These are phyloP conservation scores for Neonectria magnoliae DNA, from an alignment of 2,329 filamentous ascomycete genomes.

Conservation along the genomic window DNA sequence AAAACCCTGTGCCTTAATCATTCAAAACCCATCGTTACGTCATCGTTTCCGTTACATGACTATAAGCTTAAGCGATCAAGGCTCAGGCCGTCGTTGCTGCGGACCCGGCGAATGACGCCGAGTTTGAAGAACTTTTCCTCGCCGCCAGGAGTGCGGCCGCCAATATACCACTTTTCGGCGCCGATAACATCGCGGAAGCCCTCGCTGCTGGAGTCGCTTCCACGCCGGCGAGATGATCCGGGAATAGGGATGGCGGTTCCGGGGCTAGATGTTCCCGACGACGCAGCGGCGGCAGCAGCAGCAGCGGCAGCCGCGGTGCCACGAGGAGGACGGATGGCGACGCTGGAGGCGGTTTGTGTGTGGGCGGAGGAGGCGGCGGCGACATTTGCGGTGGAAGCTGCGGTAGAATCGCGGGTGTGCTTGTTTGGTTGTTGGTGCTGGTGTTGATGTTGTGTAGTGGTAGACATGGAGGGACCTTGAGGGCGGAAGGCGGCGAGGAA, in stretches of 20 bases:
- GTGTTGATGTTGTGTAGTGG: conserved; percentile 42
- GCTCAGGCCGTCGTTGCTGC: conserved; percentile 79
- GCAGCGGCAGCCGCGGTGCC: conserved; percentile 28
- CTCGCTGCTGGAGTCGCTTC: conserved; percentile 79
- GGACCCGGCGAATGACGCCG: conserved; percentile 76
- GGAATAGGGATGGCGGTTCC: conserved; percentile 54
- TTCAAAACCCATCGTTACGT: conserved; percentile 3
- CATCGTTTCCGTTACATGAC: conserved; percentile 38
- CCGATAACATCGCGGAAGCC: conserved; percentile 79
- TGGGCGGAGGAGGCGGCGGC: conserved; percentile 36
- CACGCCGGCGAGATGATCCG: conserved; percentile 61
- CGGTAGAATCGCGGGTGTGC: conserved; percentile 45
- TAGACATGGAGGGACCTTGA: conserved; percentile 51
- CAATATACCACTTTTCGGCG: conserved; percentile 84
- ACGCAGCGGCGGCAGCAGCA: conserved; percentile 24
- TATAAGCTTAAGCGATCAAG: conserved; percentile 79
- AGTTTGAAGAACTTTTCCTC: conserved; percentile 86
- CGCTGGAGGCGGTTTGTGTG: conserved; percentile 41
- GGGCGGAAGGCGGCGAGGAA: conserved; percentile 65
- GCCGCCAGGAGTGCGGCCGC: conserved; percentile 77
- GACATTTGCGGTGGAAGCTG: conserved; percentile 37
- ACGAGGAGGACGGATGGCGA: conserved; percentile 46
- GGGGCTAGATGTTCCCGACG: conserved; percentile 21
- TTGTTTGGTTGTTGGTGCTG: conserved; percentile 48
- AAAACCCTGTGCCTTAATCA: background rate